phyloP scores from a whole-genome alignment of 2,329 filamentous ascomycete species.

The Endothia cerciana region DNA sequence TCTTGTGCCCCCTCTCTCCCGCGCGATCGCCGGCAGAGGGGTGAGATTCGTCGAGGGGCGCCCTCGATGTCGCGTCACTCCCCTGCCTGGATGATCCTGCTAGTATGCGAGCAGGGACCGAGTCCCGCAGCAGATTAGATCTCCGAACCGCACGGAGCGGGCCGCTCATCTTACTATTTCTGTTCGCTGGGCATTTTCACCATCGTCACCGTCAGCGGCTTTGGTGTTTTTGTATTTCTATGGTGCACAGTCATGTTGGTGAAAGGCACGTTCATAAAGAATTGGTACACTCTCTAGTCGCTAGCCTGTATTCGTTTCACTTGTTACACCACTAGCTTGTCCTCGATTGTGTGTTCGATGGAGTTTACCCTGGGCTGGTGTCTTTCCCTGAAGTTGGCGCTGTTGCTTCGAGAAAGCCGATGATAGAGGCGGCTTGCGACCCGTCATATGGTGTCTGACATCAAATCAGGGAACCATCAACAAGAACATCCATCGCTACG shows the following conservation, averaged over 20 bases:
- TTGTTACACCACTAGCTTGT: not conserved
- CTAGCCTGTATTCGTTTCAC: not conserved
- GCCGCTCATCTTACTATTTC: constrained; percentile 4
- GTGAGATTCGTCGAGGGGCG: not conserved
- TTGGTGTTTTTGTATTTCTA: not conserved
- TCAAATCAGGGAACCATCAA: constrained; percentile 50
- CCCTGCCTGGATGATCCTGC: constrained; percentile 18
- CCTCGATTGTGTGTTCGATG: not conserved
- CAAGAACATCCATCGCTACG: constrained; percentile 57
- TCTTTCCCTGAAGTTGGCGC: not conserved
- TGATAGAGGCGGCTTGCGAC: not conserved
- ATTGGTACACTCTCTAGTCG: not conserved
- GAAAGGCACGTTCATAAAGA: not conserved
- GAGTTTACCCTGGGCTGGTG: not conserved
- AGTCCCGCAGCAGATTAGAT: constrained; percentile 13
- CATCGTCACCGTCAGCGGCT: not conserved
- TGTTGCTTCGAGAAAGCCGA: not conserved
- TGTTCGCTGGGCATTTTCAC: not conserved
- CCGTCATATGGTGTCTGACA: constrained; percentile 13
- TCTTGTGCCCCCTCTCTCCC: not conserved
- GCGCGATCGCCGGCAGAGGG: not conserved
- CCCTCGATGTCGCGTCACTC: not conserved
- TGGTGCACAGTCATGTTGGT: not conserved
- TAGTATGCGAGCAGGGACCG: constrained; percentile 4
- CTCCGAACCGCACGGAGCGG: constrained; percentile 24